Percentiles rank a stretch among this genome's conserved stretches.
These are phyloP conservation scores for Ophiocytium majus DNA, from an alignment of 352 stramenopile species.

Conservation along the genomic window DNA sequence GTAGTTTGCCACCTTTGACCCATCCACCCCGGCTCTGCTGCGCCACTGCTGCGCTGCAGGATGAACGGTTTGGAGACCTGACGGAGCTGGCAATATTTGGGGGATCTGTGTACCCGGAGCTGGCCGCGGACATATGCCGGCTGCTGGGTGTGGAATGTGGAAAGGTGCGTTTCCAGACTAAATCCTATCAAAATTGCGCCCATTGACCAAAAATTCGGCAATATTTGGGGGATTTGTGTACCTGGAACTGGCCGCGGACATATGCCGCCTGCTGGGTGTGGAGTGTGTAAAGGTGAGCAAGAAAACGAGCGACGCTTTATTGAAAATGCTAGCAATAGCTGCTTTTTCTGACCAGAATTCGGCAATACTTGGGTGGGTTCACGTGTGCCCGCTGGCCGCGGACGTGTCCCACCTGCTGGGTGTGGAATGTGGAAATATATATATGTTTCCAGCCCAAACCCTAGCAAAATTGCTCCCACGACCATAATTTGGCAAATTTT, in stretches of 20 bases:
- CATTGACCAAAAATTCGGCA: conserved; percentile 15
- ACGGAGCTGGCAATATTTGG: conserved; percentile 41
- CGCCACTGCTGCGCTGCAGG: neutral
- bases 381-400: conserved; percentile 30
- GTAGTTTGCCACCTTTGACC: neutral
- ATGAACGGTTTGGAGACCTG: conserved; percentile 6
- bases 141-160: conserved; percentile 38
- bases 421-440: conserved; percentile 24
- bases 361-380: conserved; percentile 32
- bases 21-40: neutral
- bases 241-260: conserved; percentile 37
- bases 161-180: neutral
- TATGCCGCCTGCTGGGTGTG: conserved; percentile 47
- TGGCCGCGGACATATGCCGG: conserved; percentile 40
- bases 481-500: too few species aligned
- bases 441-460: too few species aligned
- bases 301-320: too few species aligned
- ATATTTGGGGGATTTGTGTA: conserved; percentile 44
- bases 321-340: too few species aligned
- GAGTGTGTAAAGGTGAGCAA: neutral
- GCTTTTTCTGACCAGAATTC: too few species aligned
- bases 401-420: conserved; percentile 48
- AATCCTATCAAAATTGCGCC: too few species aligned
- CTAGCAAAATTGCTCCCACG: too few species aligned
- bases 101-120: conserved; percentile 35